Conservation (phyloP, 2,329 filamentous ascomycete species). For the Emergomyces pasteurianus region DNA sequence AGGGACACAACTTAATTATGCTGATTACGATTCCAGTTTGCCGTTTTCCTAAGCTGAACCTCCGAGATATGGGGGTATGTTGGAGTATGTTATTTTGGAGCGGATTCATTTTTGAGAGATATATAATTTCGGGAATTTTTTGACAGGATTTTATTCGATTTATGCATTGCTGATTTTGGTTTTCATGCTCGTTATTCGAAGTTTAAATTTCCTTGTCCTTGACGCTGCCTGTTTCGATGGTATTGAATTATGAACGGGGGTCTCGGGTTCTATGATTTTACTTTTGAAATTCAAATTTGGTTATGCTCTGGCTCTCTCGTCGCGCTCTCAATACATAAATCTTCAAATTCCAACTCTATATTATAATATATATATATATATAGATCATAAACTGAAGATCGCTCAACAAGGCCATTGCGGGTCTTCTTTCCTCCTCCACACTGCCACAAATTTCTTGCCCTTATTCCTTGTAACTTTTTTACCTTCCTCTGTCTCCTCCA, state of each 20-base stretch:
- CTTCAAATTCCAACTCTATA: neutral
- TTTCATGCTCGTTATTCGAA: neutral
- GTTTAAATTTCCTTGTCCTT: neutral
- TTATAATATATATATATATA: neutral
- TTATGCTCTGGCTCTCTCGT: neutral
- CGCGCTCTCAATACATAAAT: neutral
- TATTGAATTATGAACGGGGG: neutral
- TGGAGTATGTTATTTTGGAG: neutral
- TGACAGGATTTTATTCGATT: neutral
- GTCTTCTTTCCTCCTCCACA: conserved; percentile 71
- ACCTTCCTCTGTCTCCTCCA: conserved; percentile 80
- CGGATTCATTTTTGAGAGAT: neutral
- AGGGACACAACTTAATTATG: neutral
- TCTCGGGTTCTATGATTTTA: neutral
- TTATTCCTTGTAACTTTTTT: conserved; percentile 92
- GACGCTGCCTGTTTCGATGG: neutral
- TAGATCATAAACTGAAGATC: neutral
- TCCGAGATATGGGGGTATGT: neutral
- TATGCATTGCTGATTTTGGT: neutral
- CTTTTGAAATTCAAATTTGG: neutral
- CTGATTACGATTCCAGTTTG: neutral
- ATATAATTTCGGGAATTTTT: neutral
- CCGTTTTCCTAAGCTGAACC: neutral
- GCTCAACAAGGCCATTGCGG: conserved; percentile 51
- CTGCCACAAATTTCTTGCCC: conserved; percentile 80